phyloP scores from a whole-genome alignment of 495 filamentous ascomycete species.

The Daldinia decipiens region DNA sequence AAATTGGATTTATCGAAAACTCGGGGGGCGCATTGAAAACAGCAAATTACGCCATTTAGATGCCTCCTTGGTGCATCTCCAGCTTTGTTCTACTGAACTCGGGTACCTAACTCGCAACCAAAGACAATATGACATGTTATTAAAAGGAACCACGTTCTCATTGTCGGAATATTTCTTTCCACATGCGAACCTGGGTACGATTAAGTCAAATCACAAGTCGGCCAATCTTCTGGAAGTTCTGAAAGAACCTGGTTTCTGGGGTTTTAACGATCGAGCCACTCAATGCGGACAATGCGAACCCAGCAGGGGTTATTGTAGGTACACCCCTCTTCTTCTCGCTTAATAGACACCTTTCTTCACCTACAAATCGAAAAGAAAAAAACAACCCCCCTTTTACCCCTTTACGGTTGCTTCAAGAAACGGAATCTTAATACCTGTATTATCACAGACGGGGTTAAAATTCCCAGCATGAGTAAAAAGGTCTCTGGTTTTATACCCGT shows the following conservation, averaged over 20 bases:
- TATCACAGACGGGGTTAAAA: slow-evolving; percentile 3
- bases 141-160: slow-evolving; percentile 19
- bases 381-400: slow-evolving; percentile 23
- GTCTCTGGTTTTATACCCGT: neutral
- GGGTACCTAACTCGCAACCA: slow-evolving; percentile 22
- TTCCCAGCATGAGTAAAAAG: neutral
- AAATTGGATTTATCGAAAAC: slow-evolving; percentile 36
- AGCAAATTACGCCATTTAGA: slow-evolving; percentile 42
- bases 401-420: slow-evolving; percentile 20
- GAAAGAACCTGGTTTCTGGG: slow-evolving; percentile 41
- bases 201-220: slow-evolving; percentile 27
- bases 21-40: slow-evolving; percentile 37
- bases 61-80: slow-evolving; percentile 20
- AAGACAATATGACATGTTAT: slow-evolving; percentile 16
- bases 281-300: slow-evolving; percentile 24
- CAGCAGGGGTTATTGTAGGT: slow-evolving; percentile 14
- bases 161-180: slow-evolving; percentile 14
- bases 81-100: slow-evolving; percentile 28
- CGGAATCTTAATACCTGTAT: slow-evolving; percentile 10
- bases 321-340: slow-evolving; percentile 15
- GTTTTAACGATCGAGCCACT: slow-evolving; percentile 41
- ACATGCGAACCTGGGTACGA: slow-evolving; percentile 11
- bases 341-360: slow-evolving; percentile 18
- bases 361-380: slow-evolving; percentile 17
- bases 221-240: slow-evolving; percentile 42